Evolutionary conservation across 345 rosid genomes (phyloP), one percentile per base, ranked within the genome.

Genomic region (Erodium maritimum): DNA sequence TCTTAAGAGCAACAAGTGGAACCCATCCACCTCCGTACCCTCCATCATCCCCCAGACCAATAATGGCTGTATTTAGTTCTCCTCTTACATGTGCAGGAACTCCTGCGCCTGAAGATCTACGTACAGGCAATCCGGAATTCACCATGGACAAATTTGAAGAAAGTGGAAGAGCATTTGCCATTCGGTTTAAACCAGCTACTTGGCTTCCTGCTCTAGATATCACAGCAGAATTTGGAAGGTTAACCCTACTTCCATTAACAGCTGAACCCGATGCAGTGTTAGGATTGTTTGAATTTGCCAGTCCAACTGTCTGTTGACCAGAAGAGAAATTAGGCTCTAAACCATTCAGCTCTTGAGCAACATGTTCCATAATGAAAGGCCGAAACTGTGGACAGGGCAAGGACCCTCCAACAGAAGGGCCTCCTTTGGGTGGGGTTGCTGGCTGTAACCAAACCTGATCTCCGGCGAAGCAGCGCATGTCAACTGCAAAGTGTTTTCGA

Each of bases 401-500:
- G 24, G 99, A 94, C 29, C 99, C 99, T 65, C 99, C 97, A 71
- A 76, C 75, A 9, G 91, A 80, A 29, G 96, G 84, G 52, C 96
- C 97, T 0, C 90, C 97, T 70, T 78, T 84, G 19, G 99, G 93
- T 18, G 99, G 99, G 11, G 97, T 89, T 50, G 98, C 96, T n/a
- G 99, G 99, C 65, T 94, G 99, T 78, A 94, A 69, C 99, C 99
- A 94, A 48, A 94, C 99, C 77, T 94, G 99, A 70, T 94, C 97
- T 65, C 99, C 99, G 65, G 96, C 96, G 77, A 79, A 90, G 82
- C 99, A 94, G 60, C 96, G 88, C 99, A 94, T 94, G 73, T 94
- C 99, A 48, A 90, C 96, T 3, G 96, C 94, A 85, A 94, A 94
- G 68, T 78, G 70, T 71, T 94, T 94, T 55, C 99, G 96, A 65